Conservation (phyloP, 1,139 yeast species). For the Ogataea hybrid region DNA sequence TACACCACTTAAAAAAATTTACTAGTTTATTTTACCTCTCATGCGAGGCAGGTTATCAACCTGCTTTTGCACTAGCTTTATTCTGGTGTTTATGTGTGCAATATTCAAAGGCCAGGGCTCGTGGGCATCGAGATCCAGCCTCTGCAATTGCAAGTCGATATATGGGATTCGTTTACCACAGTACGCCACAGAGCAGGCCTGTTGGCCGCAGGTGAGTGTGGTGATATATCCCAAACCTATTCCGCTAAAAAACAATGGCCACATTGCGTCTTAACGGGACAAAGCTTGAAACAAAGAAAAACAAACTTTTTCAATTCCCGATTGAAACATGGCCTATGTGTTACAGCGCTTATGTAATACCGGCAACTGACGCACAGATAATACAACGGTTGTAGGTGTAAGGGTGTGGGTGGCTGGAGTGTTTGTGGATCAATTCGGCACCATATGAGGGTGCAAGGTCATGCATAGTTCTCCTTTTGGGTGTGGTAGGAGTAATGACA, state of each 20-base stretch:
- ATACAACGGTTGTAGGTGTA: not conserved
- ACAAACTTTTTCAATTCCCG: not conserved
- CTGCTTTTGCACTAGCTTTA: not conserved
- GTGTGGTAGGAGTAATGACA: too few species aligned
- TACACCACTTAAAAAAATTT: constrained; percentile 5
- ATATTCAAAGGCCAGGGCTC: constrained; percentile 18
- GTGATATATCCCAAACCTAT: constrained; percentile 19
- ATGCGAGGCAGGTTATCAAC: not conserved
- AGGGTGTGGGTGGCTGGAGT: not conserved
- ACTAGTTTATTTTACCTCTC: not conserved
- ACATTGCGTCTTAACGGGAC: constrained; percentile 1
- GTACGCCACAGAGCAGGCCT: constrained; percentile 7
- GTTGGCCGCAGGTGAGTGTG: constrained; percentile 8
- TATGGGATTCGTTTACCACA: constrained; percentile 26
- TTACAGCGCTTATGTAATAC: not conserved
- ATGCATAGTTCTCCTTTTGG: too few species aligned
- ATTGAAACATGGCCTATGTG: not conserved
- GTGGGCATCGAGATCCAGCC: constrained; percentile 4
- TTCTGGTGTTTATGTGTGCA: constrained; percentile 5
- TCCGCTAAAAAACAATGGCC: constrained; percentile 1
- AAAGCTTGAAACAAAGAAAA: not conserved
- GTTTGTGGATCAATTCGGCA: not conserved
- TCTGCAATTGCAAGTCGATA: constrained; percentile 12
- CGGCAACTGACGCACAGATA: not conserved
- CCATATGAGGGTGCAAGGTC: too few species aligned